Percentiles rank a stretch among this genome's conserved stretches.
Evolutionary conservation across 1,284 basidiomycete genomes (phyloP).

Genomic region (Puccinia coronata): DNA sequence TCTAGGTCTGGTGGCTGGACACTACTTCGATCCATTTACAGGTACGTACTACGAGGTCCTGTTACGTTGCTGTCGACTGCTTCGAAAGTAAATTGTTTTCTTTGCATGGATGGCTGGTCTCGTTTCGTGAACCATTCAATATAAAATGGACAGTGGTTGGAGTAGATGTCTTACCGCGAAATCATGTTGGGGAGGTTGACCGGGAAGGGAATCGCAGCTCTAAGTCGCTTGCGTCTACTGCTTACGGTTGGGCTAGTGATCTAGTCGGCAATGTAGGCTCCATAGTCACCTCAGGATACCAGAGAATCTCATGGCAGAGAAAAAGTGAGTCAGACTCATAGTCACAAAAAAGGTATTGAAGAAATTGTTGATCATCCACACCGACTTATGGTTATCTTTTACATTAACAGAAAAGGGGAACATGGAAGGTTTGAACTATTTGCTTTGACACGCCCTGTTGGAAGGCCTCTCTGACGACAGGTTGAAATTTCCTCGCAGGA

Average conservation of each 20-base stretch:
- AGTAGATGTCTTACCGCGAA: not conserved
- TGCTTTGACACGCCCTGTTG: not conserved
- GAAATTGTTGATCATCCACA: not conserved
- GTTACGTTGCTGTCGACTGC: too few species aligned
- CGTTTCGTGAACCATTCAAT: too few species aligned
- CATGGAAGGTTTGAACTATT: not conserved
- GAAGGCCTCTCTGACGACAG: not conserved
- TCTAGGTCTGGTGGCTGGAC: too few species aligned
- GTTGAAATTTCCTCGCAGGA: not conserved
- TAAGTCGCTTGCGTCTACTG: slow-evolving; percentile 1
- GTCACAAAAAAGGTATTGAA: not conserved
- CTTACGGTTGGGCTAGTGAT: not conserved
- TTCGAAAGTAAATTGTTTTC: too few species aligned
- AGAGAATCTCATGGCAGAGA: not conserved
- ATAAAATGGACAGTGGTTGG: not conserved
- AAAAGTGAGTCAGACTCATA: not conserved
- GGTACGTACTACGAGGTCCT: too few species aligned
- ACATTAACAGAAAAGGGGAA: not conserved
- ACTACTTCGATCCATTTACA: too few species aligned
- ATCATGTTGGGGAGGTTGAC: not conserved
- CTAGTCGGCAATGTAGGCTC: not conserved
- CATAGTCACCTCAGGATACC: not conserved
- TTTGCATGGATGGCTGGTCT: too few species aligned
- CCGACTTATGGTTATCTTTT: too few species aligned
- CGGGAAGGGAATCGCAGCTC: not conserved